A percentile compares a stretch with the other conserved stretches of the same genome.
These are phyloP conservation scores for Amaranthus hypochondriacus DNA, from an alignment of 148 eudicot genomes.

Conservation along the genomic window DNA sequence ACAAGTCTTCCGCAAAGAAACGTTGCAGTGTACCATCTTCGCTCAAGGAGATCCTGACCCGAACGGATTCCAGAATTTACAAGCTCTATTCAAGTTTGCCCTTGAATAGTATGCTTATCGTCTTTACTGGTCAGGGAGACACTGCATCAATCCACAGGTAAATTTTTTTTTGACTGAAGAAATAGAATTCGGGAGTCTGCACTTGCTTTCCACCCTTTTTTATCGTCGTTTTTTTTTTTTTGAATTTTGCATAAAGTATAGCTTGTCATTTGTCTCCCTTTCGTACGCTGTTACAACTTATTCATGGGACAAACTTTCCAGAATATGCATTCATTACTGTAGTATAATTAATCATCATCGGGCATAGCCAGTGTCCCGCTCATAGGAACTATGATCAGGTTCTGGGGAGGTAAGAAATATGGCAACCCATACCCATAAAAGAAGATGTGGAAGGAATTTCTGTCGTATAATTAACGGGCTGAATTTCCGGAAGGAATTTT, in stretches of 20 bases:
- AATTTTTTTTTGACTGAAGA: slow-evolving; percentile 9
- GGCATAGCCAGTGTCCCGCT: too few species aligned
- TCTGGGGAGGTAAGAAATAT: too few species aligned
- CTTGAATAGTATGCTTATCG: slow-evolving; percentile 63
- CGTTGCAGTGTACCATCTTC: slow-evolving; percentile 42
- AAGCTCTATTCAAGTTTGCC: slow-evolving; percentile 62
- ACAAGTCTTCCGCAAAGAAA: slow-evolving; percentile 41
- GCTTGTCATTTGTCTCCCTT: background rate
- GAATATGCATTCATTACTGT: too few species aligned
- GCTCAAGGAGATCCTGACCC: slow-evolving; percentile 59
- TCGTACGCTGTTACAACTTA: background rate
- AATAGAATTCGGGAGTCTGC: background rate
- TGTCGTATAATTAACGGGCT: too few species aligned
- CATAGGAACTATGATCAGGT: too few species aligned
- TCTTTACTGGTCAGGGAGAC: slow-evolving; percentile 94
- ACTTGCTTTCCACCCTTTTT: background rate
- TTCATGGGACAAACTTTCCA: too few species aligned
- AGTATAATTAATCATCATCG: too few species aligned
- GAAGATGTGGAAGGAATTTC: too few species aligned
- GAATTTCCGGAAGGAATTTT: too few species aligned
- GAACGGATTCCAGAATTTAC: slow-evolving; percentile 56
- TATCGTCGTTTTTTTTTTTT: background rate
- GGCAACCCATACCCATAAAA: too few species aligned
- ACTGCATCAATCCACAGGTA: slow-evolving; percentile 79
- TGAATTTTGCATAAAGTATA: background rate